Base-by-base conservation (phyloP, 1,284 basidiomycete genomes). In the Neonothopanus nambi region DNA sequence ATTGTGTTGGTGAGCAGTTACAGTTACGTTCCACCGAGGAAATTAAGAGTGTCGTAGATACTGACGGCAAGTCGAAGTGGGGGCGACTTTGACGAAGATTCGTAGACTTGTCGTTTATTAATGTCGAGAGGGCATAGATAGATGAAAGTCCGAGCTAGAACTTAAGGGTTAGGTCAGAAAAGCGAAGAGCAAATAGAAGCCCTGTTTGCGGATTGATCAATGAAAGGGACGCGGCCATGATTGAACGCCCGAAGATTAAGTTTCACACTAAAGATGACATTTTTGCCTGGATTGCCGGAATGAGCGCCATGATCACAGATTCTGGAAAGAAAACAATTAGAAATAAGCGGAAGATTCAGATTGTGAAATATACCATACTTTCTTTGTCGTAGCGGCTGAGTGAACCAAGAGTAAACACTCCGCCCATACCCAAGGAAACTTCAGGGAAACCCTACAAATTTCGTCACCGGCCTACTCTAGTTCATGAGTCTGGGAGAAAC, bases 121-220 rank as follows among this genome's bases (percentile, higher is more conserved):
- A 33, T 13, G 30, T 33, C 30, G 30, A 13, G 30, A 9, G 13
- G 9, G 30, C 30, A 33, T 33, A 33, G 30, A 33, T 33, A 42
- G 49, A 51, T 43, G 26, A 44, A 51, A 42, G 49, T 24, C 28
- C 40, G 49, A 51, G 49, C 49, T 51, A 43, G 49, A 51, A 51
- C 49, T 51, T 51, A 51, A 23, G 33, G 41, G 41, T 50, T 42
- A 41, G 13, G 28, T 12, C 48, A 36, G 28, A 40, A n/a, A 50
- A 30, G 49, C 49, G 49, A 51, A 51, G 49, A 51, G 49, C 40
- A 51, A 51, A 51, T 51, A 51, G 49, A 51, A 51, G 41, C 38
- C 6, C 26, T 38, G 21, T 50, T 50, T 18, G 48, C 26, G 38
- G 40, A 20, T 51, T 43, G 40, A 51, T 51, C 49, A 42, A 42